Evolutionary conservation across 768 basidiomycete genomes (phyloP), one percentile per base, ranked within the genome.

Genomic region (Pluteus cervinus): DNA sequence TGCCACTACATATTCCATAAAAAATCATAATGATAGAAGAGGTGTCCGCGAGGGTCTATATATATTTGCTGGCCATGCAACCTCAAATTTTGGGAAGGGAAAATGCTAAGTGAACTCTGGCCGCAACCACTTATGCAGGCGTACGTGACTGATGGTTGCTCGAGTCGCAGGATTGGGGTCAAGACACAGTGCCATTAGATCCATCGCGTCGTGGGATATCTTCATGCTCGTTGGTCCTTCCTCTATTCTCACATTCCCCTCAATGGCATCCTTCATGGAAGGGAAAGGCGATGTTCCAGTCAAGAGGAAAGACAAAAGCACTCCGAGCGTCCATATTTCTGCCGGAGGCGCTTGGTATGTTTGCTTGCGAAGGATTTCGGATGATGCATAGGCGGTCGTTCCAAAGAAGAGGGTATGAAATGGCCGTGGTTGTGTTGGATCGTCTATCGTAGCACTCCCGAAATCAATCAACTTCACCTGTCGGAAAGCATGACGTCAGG

Each of bases 391-490:
- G 29, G 92, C 93, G 5, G 91, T 86, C 38, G 89, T 93, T 17
- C 94, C 94, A 55, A 86, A 96, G 60, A 94, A 96, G 26, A 80
- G 70, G 22, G 69, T 71, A 61, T 90, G 83, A 39, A 69, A 75
- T 0, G 86, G 84, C 8, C 76, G 73, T 2, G 81, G 69, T 39
- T 73, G 56, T 4, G 58, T 52, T 4, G 79, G 76, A 54, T 91
- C 77, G 34, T 76, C 76, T 41, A 85, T 71, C 18, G 83, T 81
- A 18, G 91, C 89, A 47, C 86, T 88, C 32, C 93, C 93, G 56
- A 97, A 97, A 63, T 97, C 93, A 51, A 97, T 92, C 34, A 97
- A 71, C 56, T 97, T 97, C 52, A 94, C 85, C 81, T 89, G 55
- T 25, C 43, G 40, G 25, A 29, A 6, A 29, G 24, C 4, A 33